These are phyloP conservation scores for Lactarius hengduanensis DNA, from an alignment of 768 basidiomycete genomes.

Conservation along the genomic window DNA sequence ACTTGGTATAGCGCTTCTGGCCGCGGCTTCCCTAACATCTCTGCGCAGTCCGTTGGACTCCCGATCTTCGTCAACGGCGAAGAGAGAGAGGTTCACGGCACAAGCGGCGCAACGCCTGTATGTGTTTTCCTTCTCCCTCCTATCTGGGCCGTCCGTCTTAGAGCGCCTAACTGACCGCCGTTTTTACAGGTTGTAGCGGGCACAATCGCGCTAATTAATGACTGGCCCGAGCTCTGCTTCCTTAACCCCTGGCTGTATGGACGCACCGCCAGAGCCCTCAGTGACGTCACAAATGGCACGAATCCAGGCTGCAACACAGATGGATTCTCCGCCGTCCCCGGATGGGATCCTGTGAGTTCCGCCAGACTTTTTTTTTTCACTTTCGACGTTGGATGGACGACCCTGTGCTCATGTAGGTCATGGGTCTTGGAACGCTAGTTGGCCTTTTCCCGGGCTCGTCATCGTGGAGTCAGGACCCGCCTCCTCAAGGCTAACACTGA, in stretches of 20 bases:
- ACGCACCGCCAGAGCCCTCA: background rate
- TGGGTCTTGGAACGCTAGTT: background rate
- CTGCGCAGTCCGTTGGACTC: background rate
- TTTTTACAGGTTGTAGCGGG: background rate
- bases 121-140: background rate
- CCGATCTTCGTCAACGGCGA: background rate
- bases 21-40: background rate
- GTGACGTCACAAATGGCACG: background rate
- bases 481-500: too few relatives aligned
- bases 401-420: background rate
- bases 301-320: background rate
- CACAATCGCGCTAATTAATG: background rate
- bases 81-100: background rate
- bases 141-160: background rate
- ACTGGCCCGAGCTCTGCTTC: background rate
- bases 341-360: background rate
- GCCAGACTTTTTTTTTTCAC: background rate
- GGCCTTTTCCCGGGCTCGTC: too few relatives aligned
- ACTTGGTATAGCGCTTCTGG: background rate
- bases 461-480: too few relatives aligned
- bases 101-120: background rate
- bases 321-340: background rate
- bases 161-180: background rate
- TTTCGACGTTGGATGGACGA: background rate
- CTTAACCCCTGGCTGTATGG: background rate